Conservation (phyloP, 192 early-diverging fungal genomes). For the Podila horticola region DNA sequence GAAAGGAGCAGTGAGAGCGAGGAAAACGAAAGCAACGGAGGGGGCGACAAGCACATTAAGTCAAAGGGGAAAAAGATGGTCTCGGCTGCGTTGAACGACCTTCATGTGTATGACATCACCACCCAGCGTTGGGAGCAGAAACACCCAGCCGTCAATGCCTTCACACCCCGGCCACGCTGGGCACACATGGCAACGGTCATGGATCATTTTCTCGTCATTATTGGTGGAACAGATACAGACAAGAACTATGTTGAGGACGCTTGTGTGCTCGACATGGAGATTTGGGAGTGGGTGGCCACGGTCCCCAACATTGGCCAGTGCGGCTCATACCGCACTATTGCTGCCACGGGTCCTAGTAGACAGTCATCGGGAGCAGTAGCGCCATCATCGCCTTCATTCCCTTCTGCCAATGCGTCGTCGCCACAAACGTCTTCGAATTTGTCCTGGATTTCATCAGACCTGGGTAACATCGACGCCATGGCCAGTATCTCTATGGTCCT, state of each 20-base stretch:
- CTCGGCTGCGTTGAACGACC: slow-evolving; percentile 8
- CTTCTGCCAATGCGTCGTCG: slow-evolving; percentile 6
- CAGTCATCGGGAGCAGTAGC: not conserved
- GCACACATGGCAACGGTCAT: slow-evolving; percentile 19
- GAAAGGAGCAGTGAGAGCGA: not conserved
- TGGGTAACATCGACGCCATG: slow-evolving; percentile 13
- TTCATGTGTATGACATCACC: slow-evolving; percentile 16
- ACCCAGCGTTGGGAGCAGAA: slow-evolving; percentile 25
- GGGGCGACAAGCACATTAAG: not conserved
- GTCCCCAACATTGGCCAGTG: slow-evolving; percentile 21
- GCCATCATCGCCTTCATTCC: slow-evolving; percentile 18
- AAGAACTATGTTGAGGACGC: slow-evolving; percentile 24
- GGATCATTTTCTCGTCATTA: slow-evolving; percentile 20
- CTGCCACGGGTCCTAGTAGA: slow-evolving; percentile 20
- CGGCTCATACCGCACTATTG: slow-evolving; percentile 17
- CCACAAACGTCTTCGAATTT: slow-evolving; percentile 12
- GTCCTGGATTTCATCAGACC: slow-evolving; percentile 4
- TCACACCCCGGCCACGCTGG: slow-evolving; percentile 18
- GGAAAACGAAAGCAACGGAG: not conserved
- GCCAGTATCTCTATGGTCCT: slow-evolving; percentile 21
- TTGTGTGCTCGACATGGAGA: slow-evolving; percentile 18
- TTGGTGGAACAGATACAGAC: slow-evolving; percentile 12
- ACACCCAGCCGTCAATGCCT: slow-evolving; percentile 8
- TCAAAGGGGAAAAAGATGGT: not conserved
- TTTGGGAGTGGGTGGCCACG: slow-evolving; percentile 21